phyloP scores from a whole-genome alignment of 2,329 filamentous ascomycete genomes.

The Alternaria hordeiaustralica region DNA sequence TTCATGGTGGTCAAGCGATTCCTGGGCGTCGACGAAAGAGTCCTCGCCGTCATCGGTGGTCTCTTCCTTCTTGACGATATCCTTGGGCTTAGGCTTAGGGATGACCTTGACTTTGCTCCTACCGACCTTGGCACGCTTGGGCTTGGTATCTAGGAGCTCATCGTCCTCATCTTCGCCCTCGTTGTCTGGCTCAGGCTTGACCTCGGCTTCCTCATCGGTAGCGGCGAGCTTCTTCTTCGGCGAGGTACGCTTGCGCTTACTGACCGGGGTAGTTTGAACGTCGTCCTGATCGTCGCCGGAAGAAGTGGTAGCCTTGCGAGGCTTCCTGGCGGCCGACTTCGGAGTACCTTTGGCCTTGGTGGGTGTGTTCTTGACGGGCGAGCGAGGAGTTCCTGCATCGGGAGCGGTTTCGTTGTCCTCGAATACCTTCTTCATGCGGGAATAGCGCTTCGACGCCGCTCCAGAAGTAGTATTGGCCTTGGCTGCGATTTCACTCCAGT shows the following conservation, averaged over 20 bases:
- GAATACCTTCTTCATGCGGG: conserved; percentile 40
- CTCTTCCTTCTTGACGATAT: not conserved
- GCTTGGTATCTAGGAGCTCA: not conserved
- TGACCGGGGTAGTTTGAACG: not conserved
- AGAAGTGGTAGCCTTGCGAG: not conserved
- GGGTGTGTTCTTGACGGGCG: not conserved
- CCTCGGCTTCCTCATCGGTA: not conserved
- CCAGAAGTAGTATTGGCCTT: conserved; percentile 38
- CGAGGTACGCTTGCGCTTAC: conserved; percentile 31
- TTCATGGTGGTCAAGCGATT: not conserved
- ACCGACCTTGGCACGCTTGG: conserved; percentile 11
- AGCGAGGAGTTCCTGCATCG: not conserved
- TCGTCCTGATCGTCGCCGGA: not conserved
- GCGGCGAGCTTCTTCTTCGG: conserved; percentile 9
- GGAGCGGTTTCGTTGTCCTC: conserved; percentile 25
- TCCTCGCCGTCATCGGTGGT: not conserved
- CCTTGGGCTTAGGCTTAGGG: conserved; percentile 3
- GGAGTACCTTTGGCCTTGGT: conserved; percentile 7
- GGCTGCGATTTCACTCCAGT: conserved; percentile 40
- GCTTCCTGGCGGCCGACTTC: conserved; percentile 9
- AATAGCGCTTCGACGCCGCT: conserved; percentile 43
- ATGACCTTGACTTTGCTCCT: not conserved
- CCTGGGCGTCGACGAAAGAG: conserved; percentile 12
- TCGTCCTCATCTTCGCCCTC: conserved; percentile 1
- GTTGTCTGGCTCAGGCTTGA: not conserved